Percentiles rank a stretch among this genome's conserved stretches.
Conservation (phyloP, 2,329 filamentous ascomycete species). For the Amylocarpus encephaloides region DNA sequence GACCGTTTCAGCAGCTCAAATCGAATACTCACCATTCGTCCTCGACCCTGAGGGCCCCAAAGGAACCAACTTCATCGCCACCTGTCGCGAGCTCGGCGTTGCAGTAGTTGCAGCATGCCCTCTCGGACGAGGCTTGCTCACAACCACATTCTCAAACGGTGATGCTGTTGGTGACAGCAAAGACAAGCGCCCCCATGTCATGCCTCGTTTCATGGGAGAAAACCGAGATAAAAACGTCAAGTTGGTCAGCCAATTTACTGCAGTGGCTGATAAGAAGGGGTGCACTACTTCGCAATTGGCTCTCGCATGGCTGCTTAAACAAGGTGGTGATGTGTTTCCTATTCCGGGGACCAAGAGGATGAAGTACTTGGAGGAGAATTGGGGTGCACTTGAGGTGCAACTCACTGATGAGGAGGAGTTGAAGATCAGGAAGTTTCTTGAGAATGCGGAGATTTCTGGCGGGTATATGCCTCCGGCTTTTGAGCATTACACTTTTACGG, state of each 20-base stretch:
- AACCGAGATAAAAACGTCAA: constrained; percentile 51
- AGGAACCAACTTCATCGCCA: constrained; percentile 42
- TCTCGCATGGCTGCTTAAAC: constrained; percentile 56
- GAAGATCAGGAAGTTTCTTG: constrained; percentile 32
- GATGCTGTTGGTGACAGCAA: constrained; percentile 23
- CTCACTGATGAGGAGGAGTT: constrained; percentile 33
- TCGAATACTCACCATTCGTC: constrained; percentile 48
- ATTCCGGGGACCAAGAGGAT: constrained; percentile 48
- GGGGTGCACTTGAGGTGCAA: constrained; percentile 29
- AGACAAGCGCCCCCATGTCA: constrained; percentile 32
- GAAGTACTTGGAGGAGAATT: constrained; percentile 43
- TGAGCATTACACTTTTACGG: background rate
- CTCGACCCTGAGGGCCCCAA: constrained; percentile 49
- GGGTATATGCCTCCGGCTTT: background rate
- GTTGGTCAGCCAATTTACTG: constrained; percentile 44
- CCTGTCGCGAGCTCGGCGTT: constrained; percentile 51
- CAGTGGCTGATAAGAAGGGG: constrained; percentile 46
- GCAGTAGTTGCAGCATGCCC: constrained; percentile 52
- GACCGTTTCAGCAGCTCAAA: constrained; percentile 44
- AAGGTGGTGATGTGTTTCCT: constrained; percentile 54
- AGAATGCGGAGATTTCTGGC: constrained; percentile 24
- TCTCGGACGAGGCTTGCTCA: constrained; percentile 45
- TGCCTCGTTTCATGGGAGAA: constrained; percentile 45
- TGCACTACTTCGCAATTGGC: constrained; percentile 51
- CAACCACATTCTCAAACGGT: constrained; percentile 22